Evolutionary conservation across 495 filamentous ascomycete species (phyloP), one percentile per base, ranked within the genome.

Genomic region (Penicillium turbatum): DNA sequence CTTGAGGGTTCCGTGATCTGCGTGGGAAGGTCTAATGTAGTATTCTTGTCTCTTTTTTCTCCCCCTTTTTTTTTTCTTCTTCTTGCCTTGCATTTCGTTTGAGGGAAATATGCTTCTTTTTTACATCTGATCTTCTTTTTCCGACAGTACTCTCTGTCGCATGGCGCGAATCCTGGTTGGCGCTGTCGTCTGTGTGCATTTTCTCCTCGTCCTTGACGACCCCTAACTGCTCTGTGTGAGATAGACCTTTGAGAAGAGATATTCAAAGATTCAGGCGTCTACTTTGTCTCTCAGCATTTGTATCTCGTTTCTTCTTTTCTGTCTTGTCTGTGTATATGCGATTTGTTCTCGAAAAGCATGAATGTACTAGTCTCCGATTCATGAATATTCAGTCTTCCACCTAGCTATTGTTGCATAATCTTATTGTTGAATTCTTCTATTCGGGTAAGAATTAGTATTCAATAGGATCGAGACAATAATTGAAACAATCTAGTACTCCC

Each of bases 181-280:
- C 70, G 73, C 70, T 68, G 57, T 61, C 54, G 62, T 69, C 62
- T 49, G 47, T 49, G 34, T 73, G 65, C 64, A 67, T 71, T 72
- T 64, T 61, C 54, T 52, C 53, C 41, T 67, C 61, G 58, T 68
- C 62, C 49, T 62, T 55, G 53, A 62, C 57, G 59, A 55, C 41
- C 59, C 47, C 57, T 50, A 67, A 57, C 62, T 65, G 58, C 66
- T 69, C 66, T 63, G 65, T 63, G 45, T 64, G 67, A 73, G 63
- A 75, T 75, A 74, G 73, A 77, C 62, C 60, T 65, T 69, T 69
- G 67, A 71, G 72, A 63, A 70, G 70, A 71, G 73, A 77, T 75
- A 75, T 38, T 71, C 73, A 74, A 51, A 65, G 64, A 67, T 69
- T 61, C 69, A 70, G 63, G 66, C 64, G 47, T 67, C 46, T 51